Base-by-base conservation (phyloP, 1,139 yeast genomes). In the Candida frijolesensis region DNA sequence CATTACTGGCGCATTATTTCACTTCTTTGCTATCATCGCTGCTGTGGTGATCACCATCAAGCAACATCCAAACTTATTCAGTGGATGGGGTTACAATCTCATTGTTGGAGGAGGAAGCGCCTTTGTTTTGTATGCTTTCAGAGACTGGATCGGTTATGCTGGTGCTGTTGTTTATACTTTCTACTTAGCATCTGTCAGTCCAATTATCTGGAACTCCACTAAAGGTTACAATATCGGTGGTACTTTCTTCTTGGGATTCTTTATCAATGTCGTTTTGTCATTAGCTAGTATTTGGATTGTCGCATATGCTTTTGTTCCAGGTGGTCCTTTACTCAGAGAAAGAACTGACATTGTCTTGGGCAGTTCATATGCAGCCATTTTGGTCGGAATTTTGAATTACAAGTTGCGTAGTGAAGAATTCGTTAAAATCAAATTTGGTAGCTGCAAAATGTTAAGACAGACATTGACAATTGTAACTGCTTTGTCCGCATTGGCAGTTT, bases 231-330 rank as follows among this genome's bases (percentile, higher is more conserved):
- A 81, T 55, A 85, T 90, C 30, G 83, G 84, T 6, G 60, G 74
- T 30, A 63, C 83, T 0, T 87, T 85, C 63, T 80, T 84, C 11
- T 54, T 84, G 5, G 86, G 85, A 0, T 78, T 85, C 50, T 65
- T 87, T 14, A 63, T 83, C 50, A 74, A 82, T 54, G 71, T 87
- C 44, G 54, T 88, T 5, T 67, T 88, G 41, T 72, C 84, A 14
- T 76, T 94, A 55, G 94, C 89, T 12, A 94, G 92, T 67, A 96
- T 94, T 46, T 94, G 98, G 98, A 84, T 88, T 48, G 99, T 94
- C 40, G 99, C 99, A 0, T 94, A 94, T 67, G 99, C 99, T 0
- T 94, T 94, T 71, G 99, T 94, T 47, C 99, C 99, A 14, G 94
- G 89, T 55, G 99, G 99, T 4, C 86, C 86, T 63, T 58, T 88